Percentiles rank a stretch among this genome's conserved stretches.
Evolutionary conservation across 1,284 basidiomycete genomes (phyloP).

Genomic region (Schizophyllum commune): DNA sequence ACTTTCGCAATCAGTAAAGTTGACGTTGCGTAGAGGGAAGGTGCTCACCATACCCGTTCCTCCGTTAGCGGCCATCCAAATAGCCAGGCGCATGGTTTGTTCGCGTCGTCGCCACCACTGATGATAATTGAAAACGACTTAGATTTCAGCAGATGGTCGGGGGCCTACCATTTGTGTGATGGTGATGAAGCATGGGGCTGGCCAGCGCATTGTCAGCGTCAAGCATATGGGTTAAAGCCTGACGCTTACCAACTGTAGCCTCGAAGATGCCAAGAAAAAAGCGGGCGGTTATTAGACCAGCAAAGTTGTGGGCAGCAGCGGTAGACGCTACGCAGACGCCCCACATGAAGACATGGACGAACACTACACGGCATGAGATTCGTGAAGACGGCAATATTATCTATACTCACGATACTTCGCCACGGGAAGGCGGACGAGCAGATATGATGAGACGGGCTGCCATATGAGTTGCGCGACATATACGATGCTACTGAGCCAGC

Average conservation of each 20-base stretch:
- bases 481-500: conserved; percentile 37
- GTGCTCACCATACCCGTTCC: conserved; percentile 24
- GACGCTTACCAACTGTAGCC: conserved; percentile 30
- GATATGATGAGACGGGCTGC: conserved; percentile 36
- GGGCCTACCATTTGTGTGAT: conserved; percentile 35
- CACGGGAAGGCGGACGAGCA: conserved; percentile 34
- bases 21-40: too few relatives aligned
- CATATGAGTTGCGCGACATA: conserved; percentile 38
- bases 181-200: conserved; percentile 34
- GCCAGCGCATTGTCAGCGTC: not conserved
- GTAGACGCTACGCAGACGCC: conserved; percentile 29
- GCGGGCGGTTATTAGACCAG: conserved; percentile 28
- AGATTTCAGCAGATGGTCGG: too few relatives aligned
- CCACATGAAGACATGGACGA: conserved; percentile 35
- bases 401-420: conserved; percentile 28
- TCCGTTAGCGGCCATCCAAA: conserved; percentile 36
- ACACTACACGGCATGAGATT: conserved; percentile 16
- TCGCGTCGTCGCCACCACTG: conserved; percentile 38
- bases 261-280: conserved; percentile 39
- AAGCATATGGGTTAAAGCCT: not conserved
- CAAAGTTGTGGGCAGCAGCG: conserved; percentile 31
- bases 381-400: not conserved
- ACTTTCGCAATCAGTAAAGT: too few relatives aligned
- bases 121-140: not conserved
- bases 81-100: conserved; percentile 33